Evolutionary conservation across 2,329 filamentous ascomycete species (phyloP).

Genomic region (Hymenoscyphus repandus): DNA sequence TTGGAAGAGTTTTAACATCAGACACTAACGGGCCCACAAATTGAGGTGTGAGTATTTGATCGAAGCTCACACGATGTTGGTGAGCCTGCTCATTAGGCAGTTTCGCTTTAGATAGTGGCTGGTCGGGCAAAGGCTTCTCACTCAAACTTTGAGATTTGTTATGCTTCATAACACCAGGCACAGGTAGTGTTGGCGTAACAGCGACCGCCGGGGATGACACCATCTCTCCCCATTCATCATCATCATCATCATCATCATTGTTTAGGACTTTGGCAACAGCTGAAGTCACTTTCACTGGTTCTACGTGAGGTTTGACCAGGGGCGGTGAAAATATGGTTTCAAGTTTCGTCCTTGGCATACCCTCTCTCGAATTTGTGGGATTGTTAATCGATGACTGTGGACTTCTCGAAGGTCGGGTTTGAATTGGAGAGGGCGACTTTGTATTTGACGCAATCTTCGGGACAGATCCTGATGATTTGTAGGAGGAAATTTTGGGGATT

Average conservation of each 20-base stretch:
- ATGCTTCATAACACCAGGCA: constrained; percentile 10
- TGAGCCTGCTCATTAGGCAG: constrained; percentile 4
- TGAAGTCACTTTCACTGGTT: not conserved
- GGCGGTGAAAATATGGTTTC: constrained; percentile 2
- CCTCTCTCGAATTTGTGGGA: not conserved
- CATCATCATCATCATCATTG: constrained; percentile 32
- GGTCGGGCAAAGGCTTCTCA: not conserved
- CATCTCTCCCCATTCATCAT: constrained; percentile 37
- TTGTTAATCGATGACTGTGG: not conserved
- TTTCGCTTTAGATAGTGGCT: not conserved
- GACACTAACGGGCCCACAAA: not conserved
- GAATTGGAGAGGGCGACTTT: not conserved
- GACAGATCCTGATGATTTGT: not conserved
- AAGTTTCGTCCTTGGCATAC: not conserved
- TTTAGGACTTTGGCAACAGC: constrained; percentile 13
- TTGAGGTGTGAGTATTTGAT: constrained; percentile 8
- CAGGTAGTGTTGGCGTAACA: constrained; percentile 10
- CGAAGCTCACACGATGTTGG: constrained; percentile 6
- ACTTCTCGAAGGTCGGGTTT: not conserved
- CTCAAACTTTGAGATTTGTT: constrained; percentile 22
- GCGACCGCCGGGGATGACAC: constrained; percentile 29
- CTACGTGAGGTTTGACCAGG: not conserved
- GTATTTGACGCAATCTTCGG: not conserved
- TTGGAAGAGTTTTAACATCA: not conserved
- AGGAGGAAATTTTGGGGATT: not conserved